These are phyloP conservation scores for Cryphonectria carpinicola DNA, from an alignment of 2,329 filamentous ascomycete species.

Conservation along the genomic window DNA sequence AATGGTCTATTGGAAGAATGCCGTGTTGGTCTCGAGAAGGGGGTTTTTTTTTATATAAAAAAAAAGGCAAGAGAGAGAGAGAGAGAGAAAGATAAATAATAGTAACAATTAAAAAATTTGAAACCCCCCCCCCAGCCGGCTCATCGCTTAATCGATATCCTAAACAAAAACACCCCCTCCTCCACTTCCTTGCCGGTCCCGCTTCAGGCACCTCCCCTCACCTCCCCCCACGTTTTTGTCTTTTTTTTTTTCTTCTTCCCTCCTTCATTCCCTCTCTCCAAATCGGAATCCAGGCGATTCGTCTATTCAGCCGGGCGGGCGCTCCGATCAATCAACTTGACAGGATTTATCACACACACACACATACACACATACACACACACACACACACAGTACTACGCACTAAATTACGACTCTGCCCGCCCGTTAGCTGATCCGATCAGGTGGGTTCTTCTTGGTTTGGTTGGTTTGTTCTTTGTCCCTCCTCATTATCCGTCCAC, in stretches of 20 bases:
- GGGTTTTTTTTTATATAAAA: too few relatives aligned
- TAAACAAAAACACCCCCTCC: not conserved
- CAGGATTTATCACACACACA: not conserved
- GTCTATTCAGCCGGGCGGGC: conserved; percentile 3
- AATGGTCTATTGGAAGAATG: not conserved
- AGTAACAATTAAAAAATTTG: too few relatives aligned
- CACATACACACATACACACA: not conserved
- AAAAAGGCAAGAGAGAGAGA: too few relatives aligned
- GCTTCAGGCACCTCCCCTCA: not conserved
- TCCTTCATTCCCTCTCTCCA: not conserved
- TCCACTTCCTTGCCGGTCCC: not conserved
- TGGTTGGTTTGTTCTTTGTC: not conserved
- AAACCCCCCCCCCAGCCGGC: too few relatives aligned
- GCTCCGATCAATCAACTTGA: conserved; percentile 6
- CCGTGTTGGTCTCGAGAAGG: not conserved
- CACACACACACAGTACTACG: too few relatives aligned
- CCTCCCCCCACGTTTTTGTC: not conserved
- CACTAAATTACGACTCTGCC: not conserved
- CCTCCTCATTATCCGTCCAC: not conserved
- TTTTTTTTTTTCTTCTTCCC: not conserved
- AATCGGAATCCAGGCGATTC: conserved; percentile 19
- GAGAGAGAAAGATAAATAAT: too few relatives aligned
- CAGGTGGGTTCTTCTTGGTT: too few relatives aligned
- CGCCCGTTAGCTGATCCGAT: not conserved
- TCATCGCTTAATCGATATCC: not conserved